Evolutionary conservation across 371 early-diverging fungal genomes (phyloP).

Genomic region (Mortierella sp.): DNA sequence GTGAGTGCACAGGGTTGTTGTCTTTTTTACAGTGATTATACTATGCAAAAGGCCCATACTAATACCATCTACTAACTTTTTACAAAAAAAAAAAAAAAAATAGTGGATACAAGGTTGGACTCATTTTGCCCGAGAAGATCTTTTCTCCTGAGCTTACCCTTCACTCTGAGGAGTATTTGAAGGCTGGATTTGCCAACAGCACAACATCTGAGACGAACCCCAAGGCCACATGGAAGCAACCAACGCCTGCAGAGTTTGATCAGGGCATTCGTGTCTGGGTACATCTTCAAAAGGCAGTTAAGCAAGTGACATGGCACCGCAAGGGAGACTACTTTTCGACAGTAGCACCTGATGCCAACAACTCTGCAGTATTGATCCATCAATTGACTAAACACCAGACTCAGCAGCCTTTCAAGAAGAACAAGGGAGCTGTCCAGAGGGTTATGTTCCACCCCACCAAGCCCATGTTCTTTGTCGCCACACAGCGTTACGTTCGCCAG

Average conservation of each 20-base stretch:
- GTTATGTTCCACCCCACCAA: constrained; percentile 95
- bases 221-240: constrained; percentile 71
- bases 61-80: neutral
- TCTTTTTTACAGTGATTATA: no score
- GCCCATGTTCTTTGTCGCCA: constrained; percentile 94
- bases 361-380: constrained; percentile 88
- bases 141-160: constrained; percentile 63
- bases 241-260: constrained; percentile 64
- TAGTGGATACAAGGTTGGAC: constrained; percentile 52
- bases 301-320: constrained; percentile 93
- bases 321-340: constrained; percentile 97
- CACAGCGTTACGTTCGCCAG: constrained; percentile 92
- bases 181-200: constrained; percentile 62
- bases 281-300: constrained; percentile 73
- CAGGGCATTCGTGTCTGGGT: constrained; percentile 68
- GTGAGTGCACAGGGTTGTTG: constrained; percentile 20
- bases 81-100: neutral
- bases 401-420: constrained; percentile 92
- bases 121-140: constrained; percentile 68
- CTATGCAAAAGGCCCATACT: neutral
- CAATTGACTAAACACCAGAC: constrained; percentile 89
- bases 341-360: constrained; percentile 78
- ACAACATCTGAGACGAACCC: constrained; percentile 45
- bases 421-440: constrained; percentile 88
- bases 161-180: constrained; percentile 65